phyloP scores from a whole-genome alignment of 2,329 filamentous ascomycete species.

The Emergomyces pasteurianus region DNA sequence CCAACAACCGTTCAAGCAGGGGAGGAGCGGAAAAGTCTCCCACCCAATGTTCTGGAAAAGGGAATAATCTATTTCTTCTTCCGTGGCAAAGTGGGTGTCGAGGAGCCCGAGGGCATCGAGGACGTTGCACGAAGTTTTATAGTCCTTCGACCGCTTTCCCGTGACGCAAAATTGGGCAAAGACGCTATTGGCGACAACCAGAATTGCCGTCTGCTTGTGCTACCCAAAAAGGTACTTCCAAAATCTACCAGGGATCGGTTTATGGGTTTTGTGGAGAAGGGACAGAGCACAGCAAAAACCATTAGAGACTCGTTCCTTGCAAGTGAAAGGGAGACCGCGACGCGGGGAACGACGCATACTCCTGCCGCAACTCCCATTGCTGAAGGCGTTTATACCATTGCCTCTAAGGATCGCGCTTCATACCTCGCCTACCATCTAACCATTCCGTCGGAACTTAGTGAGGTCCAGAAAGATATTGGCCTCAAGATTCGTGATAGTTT shows the following conservation, averaged over 20 bases:
- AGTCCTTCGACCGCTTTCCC: slow-evolving; percentile 59
- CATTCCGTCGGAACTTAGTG: slow-evolving; percentile 54
- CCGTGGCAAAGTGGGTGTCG: slow-evolving; percentile 60
- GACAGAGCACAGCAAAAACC: slow-evolving; percentile 50
- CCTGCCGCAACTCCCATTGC: slow-evolving; percentile 64
- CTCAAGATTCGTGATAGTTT: slow-evolving; percentile 62
- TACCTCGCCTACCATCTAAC: slow-evolving; percentile 74
- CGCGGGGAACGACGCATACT: slow-evolving; percentile 53
- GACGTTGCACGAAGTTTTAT: slow-evolving; percentile 73
- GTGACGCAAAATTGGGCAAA: slow-evolving; percentile 55
- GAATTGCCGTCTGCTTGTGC: slow-evolving; percentile 59
- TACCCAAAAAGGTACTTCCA: slow-evolving; percentile 79
- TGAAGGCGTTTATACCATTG: slow-evolving; percentile 77
- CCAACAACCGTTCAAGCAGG: slow-evolving; percentile 37
- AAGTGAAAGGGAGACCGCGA: slow-evolving; percentile 63
- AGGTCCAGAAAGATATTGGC: slow-evolving; percentile 65
- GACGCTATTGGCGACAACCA: slow-evolving; percentile 44
- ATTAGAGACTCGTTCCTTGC: slow-evolving; percentile 64
- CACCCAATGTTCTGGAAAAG: slow-evolving; percentile 65
- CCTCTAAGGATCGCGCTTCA: slow-evolving; percentile 55
- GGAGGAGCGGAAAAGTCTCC: slow-evolving; percentile 37
- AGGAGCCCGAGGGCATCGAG: slow-evolving; percentile 46
- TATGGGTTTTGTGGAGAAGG: slow-evolving; percentile 74
- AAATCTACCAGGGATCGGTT: slow-evolving; percentile 56
- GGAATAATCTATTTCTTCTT: slow-evolving; percentile 88